A percentile compares a stretch with the other conserved stretches of the same genome.
Evolutionary conservation across 768 basidiomycete species (phyloP).

Genomic region (Psilocybe azurescens): DNA sequence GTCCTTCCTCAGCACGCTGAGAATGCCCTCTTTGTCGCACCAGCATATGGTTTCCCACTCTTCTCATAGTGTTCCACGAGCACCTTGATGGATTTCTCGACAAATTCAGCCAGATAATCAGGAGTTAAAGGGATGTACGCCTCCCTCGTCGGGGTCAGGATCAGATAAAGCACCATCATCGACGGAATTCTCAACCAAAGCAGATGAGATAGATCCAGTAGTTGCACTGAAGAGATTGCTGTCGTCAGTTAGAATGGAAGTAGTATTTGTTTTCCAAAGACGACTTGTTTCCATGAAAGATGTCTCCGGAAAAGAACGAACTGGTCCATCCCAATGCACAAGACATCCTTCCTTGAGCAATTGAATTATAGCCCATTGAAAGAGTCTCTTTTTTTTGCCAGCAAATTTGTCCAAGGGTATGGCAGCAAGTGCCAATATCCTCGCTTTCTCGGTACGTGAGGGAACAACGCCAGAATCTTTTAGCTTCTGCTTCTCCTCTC

Average conservation of each 20-base stretch:
- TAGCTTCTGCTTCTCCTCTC: slow-evolving; percentile 50
- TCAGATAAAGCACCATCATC: slow-evolving; percentile 54
- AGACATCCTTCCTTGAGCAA: slow-evolving; percentile 77
- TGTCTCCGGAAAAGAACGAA: slow-evolving; percentile 31
- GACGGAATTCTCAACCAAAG: slow-evolving; percentile 24
- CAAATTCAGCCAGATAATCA: slow-evolving; percentile 48
- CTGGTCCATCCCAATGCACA: slow-evolving; percentile 73
- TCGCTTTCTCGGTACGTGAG: slow-evolving; percentile 12
- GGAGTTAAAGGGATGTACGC: slow-evolving; percentile 69
- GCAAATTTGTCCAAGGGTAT: slow-evolving; percentile 31
- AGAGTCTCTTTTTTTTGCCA: slow-evolving; percentile 69
- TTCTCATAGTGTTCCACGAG: slow-evolving; percentile 25
- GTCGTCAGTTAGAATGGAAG: slow-evolving; percentile 29
- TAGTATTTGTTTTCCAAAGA: slow-evolving; percentile 55
- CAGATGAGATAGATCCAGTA: slow-evolving; percentile 15
- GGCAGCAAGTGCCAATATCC: slow-evolving; percentile 4
- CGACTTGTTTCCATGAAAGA: slow-evolving; percentile 25
- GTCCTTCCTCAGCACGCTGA: slow-evolving; percentile 54
- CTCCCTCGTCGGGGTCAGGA: slow-evolving; percentile 64
- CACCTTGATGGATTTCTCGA: slow-evolving; percentile 49
- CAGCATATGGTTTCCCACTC: slow-evolving; percentile 28
- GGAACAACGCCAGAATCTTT: slow-evolving; percentile 33
- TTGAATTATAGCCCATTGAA: slow-evolving; percentile 65
- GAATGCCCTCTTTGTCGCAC: slow-evolving; percentile 49
- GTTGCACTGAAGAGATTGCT: slow-evolving; percentile 36